These are phyloP conservation scores for Microstegium vimineum DNA, from an alignment of 176 grass and related monocot genomes.

Conservation along the genomic window DNA sequence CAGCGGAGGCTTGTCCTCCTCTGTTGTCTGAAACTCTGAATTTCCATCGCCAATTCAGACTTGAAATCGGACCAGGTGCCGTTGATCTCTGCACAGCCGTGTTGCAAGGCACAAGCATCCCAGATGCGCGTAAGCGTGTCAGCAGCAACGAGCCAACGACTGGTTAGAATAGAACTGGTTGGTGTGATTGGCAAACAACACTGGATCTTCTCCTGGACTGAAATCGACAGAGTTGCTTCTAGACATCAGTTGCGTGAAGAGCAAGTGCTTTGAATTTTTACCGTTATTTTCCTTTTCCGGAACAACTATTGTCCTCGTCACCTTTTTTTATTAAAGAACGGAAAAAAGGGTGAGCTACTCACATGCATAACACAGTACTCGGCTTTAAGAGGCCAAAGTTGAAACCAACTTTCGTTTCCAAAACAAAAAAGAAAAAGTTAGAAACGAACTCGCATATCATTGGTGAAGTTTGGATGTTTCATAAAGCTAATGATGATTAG, in stretches of 20 bases:
- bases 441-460: neutral
- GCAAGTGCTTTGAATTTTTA: slow-evolving; percentile 1
- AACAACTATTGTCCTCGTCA: neutral
- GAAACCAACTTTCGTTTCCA: too few species aligned
- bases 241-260: slow-evolving; percentile 2
- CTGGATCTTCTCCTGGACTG: neutral
- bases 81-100: neutral
- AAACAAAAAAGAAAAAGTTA: too few species aligned
- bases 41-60: neutral
- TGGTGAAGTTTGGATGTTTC: neutral
- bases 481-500: neutral
- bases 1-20: neutral
- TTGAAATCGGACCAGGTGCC: neutral
- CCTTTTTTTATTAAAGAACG: neutral
- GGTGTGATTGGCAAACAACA: neutral
- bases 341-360: neutral
- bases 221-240: neutral
- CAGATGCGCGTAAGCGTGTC: neutral
- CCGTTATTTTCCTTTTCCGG: neutral
- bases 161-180: neutral
- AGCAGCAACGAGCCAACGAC: neutral
- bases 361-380: neutral
- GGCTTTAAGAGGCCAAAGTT: neutral
- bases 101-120: neutral
- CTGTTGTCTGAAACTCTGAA: neutral